A percentile compares a stretch with the other conserved stretches of the same genome.
phyloP scores from a whole-genome alignment of 2,329 filamentous ascomycete species.

The Fusarium chlamydosporum region DNA sequence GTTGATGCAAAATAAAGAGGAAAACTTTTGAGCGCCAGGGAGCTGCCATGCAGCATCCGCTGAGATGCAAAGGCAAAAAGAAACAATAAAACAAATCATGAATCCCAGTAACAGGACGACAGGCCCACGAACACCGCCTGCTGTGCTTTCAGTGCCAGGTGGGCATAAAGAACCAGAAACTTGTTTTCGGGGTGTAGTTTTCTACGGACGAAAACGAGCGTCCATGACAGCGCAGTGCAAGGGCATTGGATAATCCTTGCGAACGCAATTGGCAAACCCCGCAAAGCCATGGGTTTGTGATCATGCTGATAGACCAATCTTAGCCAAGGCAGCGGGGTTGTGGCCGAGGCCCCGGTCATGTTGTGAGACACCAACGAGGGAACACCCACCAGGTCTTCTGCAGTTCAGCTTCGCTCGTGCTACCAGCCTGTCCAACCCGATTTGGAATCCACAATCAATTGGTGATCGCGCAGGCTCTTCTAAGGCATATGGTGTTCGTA shows the following conservation, averaged over 20 bases:
- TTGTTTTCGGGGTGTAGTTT: constrained; percentile 22
- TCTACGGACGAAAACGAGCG: constrained; percentile 16
- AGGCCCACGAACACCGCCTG: constrained; percentile 35
- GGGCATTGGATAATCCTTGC: constrained; percentile 44
- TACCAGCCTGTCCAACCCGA: constrained; percentile 21
- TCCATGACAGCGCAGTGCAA: constrained; percentile 4
- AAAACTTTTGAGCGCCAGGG: constrained; percentile 50
- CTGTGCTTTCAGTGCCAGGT: constrained; percentile 41
- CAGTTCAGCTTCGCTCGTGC: constrained; percentile 14
- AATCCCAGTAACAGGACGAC: constrained; percentile 3
- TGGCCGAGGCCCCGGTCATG: constrained; percentile 31
- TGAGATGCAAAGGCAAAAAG: constrained; percentile 28
- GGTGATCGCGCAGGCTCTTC: constrained; percentile 20
- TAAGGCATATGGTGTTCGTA: constrained; percentile 2
- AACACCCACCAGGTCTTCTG: constrained; percentile 24
- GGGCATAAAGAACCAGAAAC: constrained; percentile 25
- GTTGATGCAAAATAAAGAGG: constrained; percentile 37
- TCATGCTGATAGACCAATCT: constrained; percentile 41
- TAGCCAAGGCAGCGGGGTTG: constrained; percentile 34
- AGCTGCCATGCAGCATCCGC: constrained; percentile 21
- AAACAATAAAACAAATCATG: constrained; percentile 24
- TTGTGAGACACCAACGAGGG: constrained; percentile 24
- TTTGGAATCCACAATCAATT: constrained; percentile 15
- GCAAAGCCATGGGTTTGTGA: constrained; percentile 45
- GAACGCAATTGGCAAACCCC: constrained; percentile 41